Percentiles rank a stretch among this genome's conserved stretches.
Conservation (phyloP, 164 flowering plant species). For the Chloranthus sessilifolius region DNA sequence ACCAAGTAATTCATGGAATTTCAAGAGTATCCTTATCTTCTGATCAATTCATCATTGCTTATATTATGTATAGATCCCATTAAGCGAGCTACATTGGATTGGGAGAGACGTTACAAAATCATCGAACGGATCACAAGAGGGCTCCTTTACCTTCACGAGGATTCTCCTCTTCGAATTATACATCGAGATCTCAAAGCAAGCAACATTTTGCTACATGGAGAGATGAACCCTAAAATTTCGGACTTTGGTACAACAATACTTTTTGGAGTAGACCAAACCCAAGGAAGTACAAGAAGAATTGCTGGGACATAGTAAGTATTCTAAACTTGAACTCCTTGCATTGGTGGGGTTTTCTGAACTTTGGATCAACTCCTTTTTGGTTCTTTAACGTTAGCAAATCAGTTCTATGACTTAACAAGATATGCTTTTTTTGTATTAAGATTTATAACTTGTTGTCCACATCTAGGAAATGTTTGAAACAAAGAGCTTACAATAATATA, state of each 20-base stretch:
- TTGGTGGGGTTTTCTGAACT: no score
- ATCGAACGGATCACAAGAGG: slow-evolving; percentile 47
- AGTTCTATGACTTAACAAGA: no score
- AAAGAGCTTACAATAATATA: no score
- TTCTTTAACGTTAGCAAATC: no score
- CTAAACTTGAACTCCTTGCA: no score
- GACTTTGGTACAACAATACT: slow-evolving; percentile 45
- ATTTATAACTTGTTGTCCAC: no score
- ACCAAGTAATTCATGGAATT: no score
- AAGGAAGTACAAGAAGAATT: slow-evolving; percentile 17
- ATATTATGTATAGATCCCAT: background rate
- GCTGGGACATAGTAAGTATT: slow-evolving; percentile 39
- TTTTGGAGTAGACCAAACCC: slow-evolving; percentile 22
- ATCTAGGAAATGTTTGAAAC: no score
- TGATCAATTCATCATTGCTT: no score
- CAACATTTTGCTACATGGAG: slow-evolving; percentile 41
- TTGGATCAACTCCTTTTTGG: no score
- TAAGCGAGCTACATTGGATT: slow-evolving; percentile 3
- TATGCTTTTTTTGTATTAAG: no score
- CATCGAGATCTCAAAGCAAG: slow-evolving; percentile 57
- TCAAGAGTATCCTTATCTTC: no score
- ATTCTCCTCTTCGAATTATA: slow-evolving; percentile 40
- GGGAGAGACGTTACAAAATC: slow-evolving; percentile 21
- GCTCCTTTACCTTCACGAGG: slow-evolving; percentile 53
- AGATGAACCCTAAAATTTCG: slow-evolving; percentile 40